Evolutionary conservation across 768 basidiomycete genomes (phyloP).

Genomic region (Podaxis rugospora): DNA sequence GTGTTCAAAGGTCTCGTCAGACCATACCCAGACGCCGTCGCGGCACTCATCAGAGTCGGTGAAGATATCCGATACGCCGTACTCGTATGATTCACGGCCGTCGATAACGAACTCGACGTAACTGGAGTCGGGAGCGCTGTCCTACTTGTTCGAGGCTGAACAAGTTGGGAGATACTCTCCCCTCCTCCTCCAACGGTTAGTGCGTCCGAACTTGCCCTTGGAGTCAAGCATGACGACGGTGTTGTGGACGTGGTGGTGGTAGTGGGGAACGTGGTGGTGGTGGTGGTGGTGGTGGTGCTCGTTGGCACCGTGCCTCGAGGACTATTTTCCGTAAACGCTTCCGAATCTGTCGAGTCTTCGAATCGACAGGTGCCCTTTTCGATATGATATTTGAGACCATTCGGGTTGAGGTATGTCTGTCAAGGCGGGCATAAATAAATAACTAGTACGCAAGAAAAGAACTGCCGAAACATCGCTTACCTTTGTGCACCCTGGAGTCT

Average conservation of each 20-base stretch:
- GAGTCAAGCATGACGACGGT: not conserved
- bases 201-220: not conserved
- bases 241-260: not conserved
- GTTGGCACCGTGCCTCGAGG: conserved; percentile 2
- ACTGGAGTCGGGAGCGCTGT: not conserved
- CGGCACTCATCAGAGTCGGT: not conserved
- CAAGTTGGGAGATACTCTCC: not conserved
- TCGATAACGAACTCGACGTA: not conserved
- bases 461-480: conserved; percentile 23
- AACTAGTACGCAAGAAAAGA: not conserved
- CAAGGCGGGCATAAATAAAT: not conserved
- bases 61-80: not conserved
- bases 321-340: not conserved
- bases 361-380: conserved; percentile 62
- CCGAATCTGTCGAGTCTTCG: conserved; percentile 19
- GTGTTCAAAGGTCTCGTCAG: not conserved
- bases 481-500: conserved; percentile 51
- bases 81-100: not conserved
- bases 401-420: conserved; percentile 60
- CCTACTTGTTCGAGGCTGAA: not conserved
- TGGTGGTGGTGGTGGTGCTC: not conserved
- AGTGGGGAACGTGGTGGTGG: not conserved
- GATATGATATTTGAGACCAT: conserved; percentile 64
- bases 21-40: not conserved
- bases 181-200: not conserved